Evolutionary conservation across 2,329 filamentous ascomycete species (phyloP).

Genomic region (Leptographium flavum): DNA sequence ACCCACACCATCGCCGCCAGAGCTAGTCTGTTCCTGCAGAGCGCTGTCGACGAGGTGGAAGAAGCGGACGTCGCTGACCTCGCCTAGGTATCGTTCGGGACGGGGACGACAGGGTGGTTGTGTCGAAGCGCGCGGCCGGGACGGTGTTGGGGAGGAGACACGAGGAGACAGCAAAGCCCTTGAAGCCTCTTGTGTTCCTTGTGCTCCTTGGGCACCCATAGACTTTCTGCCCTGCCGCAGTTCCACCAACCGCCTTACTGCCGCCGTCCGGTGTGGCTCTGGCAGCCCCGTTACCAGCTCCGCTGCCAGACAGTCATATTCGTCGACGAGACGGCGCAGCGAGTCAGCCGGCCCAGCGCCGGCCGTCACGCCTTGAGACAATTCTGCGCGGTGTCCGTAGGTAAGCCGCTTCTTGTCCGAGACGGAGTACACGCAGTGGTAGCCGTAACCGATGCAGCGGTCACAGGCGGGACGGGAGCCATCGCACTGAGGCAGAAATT

Average conservation of each 20-base stretch:
- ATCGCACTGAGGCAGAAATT: conserved; percentile 7
- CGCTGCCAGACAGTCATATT: conserved; percentile 2
- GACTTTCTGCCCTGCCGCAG: not conserved
- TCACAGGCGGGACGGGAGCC: conserved; percentile 12
- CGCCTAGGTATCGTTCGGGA: conserved; percentile 20
- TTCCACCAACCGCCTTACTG: not conserved
- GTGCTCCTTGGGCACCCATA: too few species aligned
- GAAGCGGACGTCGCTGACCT: conserved; percentile 23
- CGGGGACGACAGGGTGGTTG: too few species aligned
- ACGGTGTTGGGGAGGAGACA: too few species aligned
- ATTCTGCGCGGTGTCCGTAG: not conserved
- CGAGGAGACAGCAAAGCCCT: too few species aligned
- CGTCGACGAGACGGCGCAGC: not conserved
- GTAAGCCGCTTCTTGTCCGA: conserved; percentile 3
- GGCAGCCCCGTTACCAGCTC: not conserved
- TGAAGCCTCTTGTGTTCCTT: too few species aligned
- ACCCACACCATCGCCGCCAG: not conserved
- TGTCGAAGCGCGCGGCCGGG: too few species aligned
- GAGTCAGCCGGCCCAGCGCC: not conserved
- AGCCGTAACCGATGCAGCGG: conserved; percentile 14
- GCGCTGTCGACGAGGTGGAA: conserved; percentile 19
- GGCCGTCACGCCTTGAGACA: not conserved
- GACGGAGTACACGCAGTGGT: conserved; percentile 10
- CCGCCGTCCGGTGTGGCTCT: not conserved
- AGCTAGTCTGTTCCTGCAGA: too few species aligned